Evolutionary conservation across 2,329 filamentous ascomycete species (phyloP), one percentile per base, ranked within the genome.

Genomic region (Claviceps maximensis): DNA sequence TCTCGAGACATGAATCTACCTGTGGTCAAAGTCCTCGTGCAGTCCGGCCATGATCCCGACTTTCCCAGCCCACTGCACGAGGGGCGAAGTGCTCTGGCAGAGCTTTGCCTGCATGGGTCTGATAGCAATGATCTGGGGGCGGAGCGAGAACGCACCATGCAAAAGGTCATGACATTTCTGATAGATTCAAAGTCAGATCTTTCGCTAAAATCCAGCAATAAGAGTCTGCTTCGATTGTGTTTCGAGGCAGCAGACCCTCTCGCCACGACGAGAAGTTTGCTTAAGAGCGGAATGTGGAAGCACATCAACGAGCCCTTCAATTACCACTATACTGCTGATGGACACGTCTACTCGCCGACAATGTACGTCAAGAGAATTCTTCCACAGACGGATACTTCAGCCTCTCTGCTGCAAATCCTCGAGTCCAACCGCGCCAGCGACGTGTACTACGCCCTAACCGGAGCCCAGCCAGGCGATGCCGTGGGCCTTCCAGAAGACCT

Each of bases 201-300:
- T 9, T 71, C 71, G 53, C 71, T 81, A 42, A 76, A 74, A 54
- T 75, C 70, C 10, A 70, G 79, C 44, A 77, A 77, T 13, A 84
- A 82, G 58, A 80, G 82, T 0, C 65, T 78, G 8, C 66, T 86
- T 10, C 67, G 82, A 13, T 73, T 84, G 2, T 81, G 81, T 4
- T 72, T 86, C 25, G 77, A 83, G 53, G 75, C 78, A 0, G 58
- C 67, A 8, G 76, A 81, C 44, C 72, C 82, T 0, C 55, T 83
- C 2, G 67, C 72, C 0, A 78, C 79, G 6, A 78, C 78, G 0
- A 74, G 75, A 44, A 73, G 77, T 0, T 72, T 86, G 1, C 69
- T 86, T 8, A 81, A 82, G 59, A 78, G 77, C 0, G 80, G 77
- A 45, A 74, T 84, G 67, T 85, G 82, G 80, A 80, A 81, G 60